Base-by-base conservation (phyloP, 345 rosid species). In the Sonneratia caseolaris region DNA sequence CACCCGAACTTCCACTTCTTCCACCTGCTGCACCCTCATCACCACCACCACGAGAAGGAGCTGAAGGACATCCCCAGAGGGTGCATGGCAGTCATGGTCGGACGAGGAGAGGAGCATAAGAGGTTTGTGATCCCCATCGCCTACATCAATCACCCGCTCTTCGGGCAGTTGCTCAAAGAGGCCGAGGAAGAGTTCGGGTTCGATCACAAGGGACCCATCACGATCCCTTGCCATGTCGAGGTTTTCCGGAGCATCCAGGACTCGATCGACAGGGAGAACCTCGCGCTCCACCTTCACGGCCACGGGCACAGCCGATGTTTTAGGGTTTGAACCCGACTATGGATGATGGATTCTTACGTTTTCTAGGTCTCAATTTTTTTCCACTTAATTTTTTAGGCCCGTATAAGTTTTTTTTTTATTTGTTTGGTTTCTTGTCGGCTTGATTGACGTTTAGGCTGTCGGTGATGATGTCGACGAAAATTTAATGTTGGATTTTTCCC, bases 181-280 rank as follows among this genome's bases (percentile, higher is more conserved):
- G 93, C 98, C 24, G 98, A 93, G 73, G 89, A 89, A 49, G 94
- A 89, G 78, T 91, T 74, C 59, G 98, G 96, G 2, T 93, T 91
- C 66, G 84, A 86, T 19, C 97, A 91, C 49, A 73, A 80, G 42
- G 98, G 98, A 1, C 96, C 91, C 16, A 86, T 93, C 79, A 83
- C 89, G 3, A 86, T 93, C 51, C 98, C 98, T 53, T 93, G 97
- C 80, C 84, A 85, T 43, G 91, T 91, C 0, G 87, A 91, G 75
- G 86, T 89, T 77, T 93, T 93, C 64, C 86, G 86, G 21, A 78
- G 75, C 72, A 86, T 91, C 76, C 96, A 83, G 53, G 87, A 84
- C 69, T 74, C 90, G 71, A 91, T 93, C 74, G 86, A 87, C 68
- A 43, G 80, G 76, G 98, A 90, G 55, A 75, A 49, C 69, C 78